These are phyloP conservation scores for Phyllachora maydis DNA, from an alignment of 2,329 filamentous ascomycete genomes.

Conservation along the genomic window DNA sequence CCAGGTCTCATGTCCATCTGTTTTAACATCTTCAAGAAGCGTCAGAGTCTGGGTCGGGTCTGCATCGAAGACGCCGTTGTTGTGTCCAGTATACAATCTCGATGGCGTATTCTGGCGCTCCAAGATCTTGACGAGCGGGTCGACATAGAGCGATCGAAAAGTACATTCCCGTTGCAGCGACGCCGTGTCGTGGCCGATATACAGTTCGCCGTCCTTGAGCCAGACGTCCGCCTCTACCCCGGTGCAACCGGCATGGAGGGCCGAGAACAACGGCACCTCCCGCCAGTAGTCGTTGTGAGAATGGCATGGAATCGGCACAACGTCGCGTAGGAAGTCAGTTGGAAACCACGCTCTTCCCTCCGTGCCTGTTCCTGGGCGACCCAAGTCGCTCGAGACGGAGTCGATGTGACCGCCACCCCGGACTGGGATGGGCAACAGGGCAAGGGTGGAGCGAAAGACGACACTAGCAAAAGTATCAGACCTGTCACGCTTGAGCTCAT, in stretches of 20 bases:
- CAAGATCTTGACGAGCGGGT: conserved; percentile 39
- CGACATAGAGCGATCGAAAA: conserved; percentile 40
- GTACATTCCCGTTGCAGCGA: conserved; percentile 38
- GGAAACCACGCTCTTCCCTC: conserved; percentile 22
- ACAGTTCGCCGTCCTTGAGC: conserved; percentile 32
- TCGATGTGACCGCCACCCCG: conserved; percentile 7
- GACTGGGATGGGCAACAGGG: background rate
- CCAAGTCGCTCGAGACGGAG: conserved; percentile 14
- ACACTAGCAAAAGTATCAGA: too few species aligned
- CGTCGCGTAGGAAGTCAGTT: conserved; percentile 26
- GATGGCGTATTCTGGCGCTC: conserved; percentile 26
- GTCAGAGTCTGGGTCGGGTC: conserved; percentile 31
- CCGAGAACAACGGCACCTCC: conserved; percentile 38
- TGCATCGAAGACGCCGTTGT: conserved; percentile 34
- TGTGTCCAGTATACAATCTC: too few species aligned
- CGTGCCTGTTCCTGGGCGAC: conserved; percentile 12
- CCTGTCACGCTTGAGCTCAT: too few species aligned
- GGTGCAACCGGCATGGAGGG: conserved; percentile 35
- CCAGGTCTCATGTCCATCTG: conserved; percentile 26
- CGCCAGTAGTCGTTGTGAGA: conserved; percentile 53
- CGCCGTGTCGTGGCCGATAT: conserved; percentile 40
- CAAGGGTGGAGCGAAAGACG: too few species aligned
- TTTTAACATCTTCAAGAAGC: conserved; percentile 53
- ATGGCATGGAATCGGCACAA: conserved; percentile 6
- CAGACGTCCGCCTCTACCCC: conserved; percentile 53